phyloP scores from a whole-genome alignment of 345 rosid species.

The Lumnitzera littorea region DNA sequence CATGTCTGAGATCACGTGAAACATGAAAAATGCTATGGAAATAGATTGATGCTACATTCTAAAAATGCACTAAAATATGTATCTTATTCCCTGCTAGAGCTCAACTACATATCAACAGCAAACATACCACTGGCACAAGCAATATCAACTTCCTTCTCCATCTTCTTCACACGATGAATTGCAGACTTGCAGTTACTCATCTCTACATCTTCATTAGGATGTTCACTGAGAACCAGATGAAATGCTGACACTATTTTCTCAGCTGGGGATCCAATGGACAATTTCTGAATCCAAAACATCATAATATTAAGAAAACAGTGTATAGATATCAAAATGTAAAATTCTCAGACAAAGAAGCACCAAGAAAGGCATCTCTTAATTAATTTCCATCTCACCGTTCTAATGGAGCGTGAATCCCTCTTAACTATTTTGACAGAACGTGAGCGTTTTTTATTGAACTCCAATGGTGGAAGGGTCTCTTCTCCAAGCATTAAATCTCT shows the following conservation, averaged over 20 bases:
- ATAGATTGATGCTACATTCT: too few species aligned
- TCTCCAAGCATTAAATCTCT: slow-evolving; percentile 77
- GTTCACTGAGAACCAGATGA: slow-evolving; percentile 64
- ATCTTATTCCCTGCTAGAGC: too few species aligned
- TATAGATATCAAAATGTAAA: not conserved
- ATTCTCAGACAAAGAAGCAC: not conserved
- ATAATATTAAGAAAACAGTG: slow-evolving; percentile 1
- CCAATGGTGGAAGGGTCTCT: slow-evolving; percentile 62
- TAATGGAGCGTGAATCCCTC: slow-evolving; percentile 80
- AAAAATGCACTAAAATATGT: too few species aligned
- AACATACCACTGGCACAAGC: slow-evolving; percentile 55
- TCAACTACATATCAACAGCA: not conserved
- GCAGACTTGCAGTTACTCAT: slow-evolving; percentile 76
- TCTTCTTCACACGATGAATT: slow-evolving; percentile 58
- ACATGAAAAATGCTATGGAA: too few species aligned
- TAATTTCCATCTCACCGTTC: slow-evolving; percentile 39
- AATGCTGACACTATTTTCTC: slow-evolving; percentile 92
- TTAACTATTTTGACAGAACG: slow-evolving; percentile 69
- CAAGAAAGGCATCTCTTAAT: not conserved
- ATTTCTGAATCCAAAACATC: slow-evolving; percentile 42
- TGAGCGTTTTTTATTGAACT: slow-evolving; percentile 65
- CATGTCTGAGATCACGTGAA: too few species aligned
- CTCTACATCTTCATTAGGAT: slow-evolving; percentile 71
- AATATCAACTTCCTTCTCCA: slow-evolving; percentile 70
- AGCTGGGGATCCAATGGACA: slow-evolving; percentile 63